These are phyloP conservation scores for Boletus subparvulus DNA, from an alignment of 768 basidiomycete species.

Conservation along the genomic window DNA sequence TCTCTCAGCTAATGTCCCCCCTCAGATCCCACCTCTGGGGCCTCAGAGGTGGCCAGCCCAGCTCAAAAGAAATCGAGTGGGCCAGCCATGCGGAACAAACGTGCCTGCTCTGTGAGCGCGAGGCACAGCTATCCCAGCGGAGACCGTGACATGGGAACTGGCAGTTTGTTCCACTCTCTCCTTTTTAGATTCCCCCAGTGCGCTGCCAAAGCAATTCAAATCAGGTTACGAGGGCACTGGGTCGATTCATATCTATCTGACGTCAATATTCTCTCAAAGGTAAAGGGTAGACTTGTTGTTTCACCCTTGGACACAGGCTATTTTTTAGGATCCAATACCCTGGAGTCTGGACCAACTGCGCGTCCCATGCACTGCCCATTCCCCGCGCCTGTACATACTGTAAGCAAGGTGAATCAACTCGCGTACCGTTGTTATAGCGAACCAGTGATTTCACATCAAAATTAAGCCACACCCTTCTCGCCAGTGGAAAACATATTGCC, in stretches of 20 bases:
- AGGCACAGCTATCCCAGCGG: neutral
- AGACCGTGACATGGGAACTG: neutral
- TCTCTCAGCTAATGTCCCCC: neutral
- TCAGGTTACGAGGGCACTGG: neutral
- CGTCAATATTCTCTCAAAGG: neutral
- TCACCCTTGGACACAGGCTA: neutral
- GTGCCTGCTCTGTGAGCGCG: neutral
- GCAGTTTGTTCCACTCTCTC: neutral
- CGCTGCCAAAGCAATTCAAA: constrained; percentile 4
- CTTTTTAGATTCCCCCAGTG: neutral
- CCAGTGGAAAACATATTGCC: neutral
- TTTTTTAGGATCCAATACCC: neutral
- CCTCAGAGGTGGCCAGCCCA: neutral
- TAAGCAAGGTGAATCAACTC: neutral
- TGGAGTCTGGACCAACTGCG: neutral
- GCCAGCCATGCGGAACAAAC: constrained; percentile 12
- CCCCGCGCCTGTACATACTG: neutral
- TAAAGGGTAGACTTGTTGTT: neutral
- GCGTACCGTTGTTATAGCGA: neutral
- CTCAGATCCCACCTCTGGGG: neutral
- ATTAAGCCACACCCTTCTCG: neutral
- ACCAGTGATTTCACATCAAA: neutral
- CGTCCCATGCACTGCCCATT: neutral
- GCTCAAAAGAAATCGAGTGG: neutral
- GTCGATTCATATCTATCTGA: neutral